Evolutionary conservation across 352 stramenopile species (phyloP).

Genomic region (Globisporangium paddicum): DNA sequence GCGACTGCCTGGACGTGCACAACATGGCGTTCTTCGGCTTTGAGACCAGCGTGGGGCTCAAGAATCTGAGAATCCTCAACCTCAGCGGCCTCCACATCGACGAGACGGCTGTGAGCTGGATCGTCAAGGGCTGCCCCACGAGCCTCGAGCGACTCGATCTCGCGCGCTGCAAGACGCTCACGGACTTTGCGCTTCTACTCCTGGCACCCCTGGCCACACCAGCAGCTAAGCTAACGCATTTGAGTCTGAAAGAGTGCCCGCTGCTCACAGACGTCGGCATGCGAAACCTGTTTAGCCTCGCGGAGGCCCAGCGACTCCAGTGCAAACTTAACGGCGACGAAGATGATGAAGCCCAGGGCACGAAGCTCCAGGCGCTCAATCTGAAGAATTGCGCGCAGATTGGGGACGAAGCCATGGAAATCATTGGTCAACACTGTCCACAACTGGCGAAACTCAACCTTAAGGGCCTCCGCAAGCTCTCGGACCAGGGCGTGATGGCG

Average conservation of each 20-base stretch:
- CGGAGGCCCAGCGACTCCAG: constrained; percentile 5
- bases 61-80: constrained; percentile 27
- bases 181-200: constrained; percentile 54
- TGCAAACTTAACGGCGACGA: constrained; percentile 12
- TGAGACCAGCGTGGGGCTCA: constrained; percentile 35
- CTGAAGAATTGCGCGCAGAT: constrained; percentile 52
- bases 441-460: constrained; percentile 45
- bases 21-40: constrained; percentile 79
- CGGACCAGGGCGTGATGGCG: constrained; percentile 38
- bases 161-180: constrained; percentile 38
- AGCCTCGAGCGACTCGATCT: constrained; percentile 41
- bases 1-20: constrained; percentile 52
- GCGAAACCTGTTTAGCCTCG: constrained; percentile 36
- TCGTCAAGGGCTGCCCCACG: constrained; percentile 41
- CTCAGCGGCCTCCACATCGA: constrained; percentile 45
- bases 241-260: constrained; percentile 45
- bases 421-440: constrained; percentile 27
- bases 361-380: constrained; percentile 30
- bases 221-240: constrained; percentile 16
- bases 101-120: constrained; percentile 68
- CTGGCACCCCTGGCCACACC: constrained; percentile 31
- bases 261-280: constrained; percentile 45
- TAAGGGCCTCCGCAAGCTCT: constrained; percentile 51
- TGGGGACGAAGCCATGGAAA: constrained; percentile 33
- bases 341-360: constrained; percentile 12